A percentile compares a stretch with the other conserved stretches of the same genome.
Conservation (phyloP, 2,329 filamentous ascomycete genomes). For the Thermochaetoides dissita region DNA sequence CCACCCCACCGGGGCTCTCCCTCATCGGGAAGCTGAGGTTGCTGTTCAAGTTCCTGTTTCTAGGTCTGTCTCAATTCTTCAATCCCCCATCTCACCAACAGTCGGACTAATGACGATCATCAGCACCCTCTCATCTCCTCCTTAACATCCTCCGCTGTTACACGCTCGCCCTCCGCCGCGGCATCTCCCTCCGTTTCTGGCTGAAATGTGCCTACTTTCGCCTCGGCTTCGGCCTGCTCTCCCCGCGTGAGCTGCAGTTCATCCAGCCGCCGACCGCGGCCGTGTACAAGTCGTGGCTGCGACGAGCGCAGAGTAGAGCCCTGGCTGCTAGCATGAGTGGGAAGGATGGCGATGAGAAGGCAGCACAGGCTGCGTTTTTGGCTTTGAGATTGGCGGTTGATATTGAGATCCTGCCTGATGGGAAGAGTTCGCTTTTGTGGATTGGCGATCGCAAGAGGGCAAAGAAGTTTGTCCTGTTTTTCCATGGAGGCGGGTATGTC, state of each 20-base stretch:
- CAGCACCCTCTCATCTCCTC: constrained; percentile 15
- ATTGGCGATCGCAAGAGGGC: constrained; percentile 18
- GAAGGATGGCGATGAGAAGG: not conserved
- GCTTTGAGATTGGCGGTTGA: constrained; percentile 6
- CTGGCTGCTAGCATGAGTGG: not conserved
- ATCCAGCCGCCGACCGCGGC: constrained; percentile 4
- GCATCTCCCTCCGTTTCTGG: constrained; percentile 10
- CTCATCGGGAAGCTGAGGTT: constrained; percentile 3
- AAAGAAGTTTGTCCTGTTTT: constrained; percentile 18
- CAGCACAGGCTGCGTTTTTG: constrained; percentile 1
- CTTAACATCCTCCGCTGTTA: constrained; percentile 12
- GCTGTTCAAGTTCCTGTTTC: constrained; percentile 6
- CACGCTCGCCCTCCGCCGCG: constrained; percentile 8
- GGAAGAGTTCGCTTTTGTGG: constrained; percentile 16
- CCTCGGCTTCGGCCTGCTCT: constrained; percentile 9
- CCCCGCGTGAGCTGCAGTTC: constrained; percentile 10
- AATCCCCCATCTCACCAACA: not conserved
- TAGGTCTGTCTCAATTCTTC: constrained; percentile 1
- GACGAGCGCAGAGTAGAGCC: not conserved
- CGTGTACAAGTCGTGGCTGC: constrained; percentile 11
- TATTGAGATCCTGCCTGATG: constrained; percentile 13
- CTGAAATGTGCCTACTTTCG: constrained; percentile 8
- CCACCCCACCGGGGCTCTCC: constrained; percentile 1
- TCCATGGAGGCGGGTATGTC: constrained; percentile 20
- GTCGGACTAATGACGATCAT: not conserved